Evolutionary conservation across 768 basidiomycete species (phyloP), one percentile per base, ranked within the genome.

Genomic region (Suillus subluteus): DNA sequence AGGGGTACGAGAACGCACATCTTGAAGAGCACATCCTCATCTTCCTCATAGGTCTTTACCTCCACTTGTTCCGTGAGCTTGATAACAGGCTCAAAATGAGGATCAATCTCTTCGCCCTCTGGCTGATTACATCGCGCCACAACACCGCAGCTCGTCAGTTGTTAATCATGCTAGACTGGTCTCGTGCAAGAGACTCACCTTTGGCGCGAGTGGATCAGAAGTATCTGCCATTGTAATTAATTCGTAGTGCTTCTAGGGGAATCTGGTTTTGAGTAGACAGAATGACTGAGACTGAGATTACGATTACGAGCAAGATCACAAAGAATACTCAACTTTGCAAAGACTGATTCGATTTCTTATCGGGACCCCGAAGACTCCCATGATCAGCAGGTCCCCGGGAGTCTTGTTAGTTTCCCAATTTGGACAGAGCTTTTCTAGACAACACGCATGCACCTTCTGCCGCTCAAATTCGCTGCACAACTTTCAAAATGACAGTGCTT

Each of bases 61-160:
- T 96, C 94, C 68, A 99, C 93, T 77, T 94, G 90, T 80, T 99
- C 92, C 9, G 95, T 97, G 80, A 99, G 92, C 81, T 88, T 94
- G 83, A 98, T 91, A 67, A 99, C 94, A 62, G 98, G 98, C 81
- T 98, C 96, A 80, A 95, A 99, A 72, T 96, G 92, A 72, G 87
- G 86, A 80, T 97, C 95, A 81, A 84, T 74, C 79, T 96, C 94
- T 78, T 97, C 95, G 67, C 88, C 85, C 73, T 82, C 74, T 73
- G 73, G 58, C 67, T 69, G 71, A 61, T 61, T 13, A 61, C 58
- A 61, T 61, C 58, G 40, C 40, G 58, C 58, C 58, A 61, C 59
- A 61, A 37, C 9, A 61, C 38, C 38, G 18, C 58, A 59, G 59
- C 30, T 21, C 59, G 38, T 61, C 30, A 61, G 59, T 32, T 9